phyloP scores from a whole-genome alignment of 2,329 filamentous ascomycete species.

The Ophiostoma perfectum region DNA sequence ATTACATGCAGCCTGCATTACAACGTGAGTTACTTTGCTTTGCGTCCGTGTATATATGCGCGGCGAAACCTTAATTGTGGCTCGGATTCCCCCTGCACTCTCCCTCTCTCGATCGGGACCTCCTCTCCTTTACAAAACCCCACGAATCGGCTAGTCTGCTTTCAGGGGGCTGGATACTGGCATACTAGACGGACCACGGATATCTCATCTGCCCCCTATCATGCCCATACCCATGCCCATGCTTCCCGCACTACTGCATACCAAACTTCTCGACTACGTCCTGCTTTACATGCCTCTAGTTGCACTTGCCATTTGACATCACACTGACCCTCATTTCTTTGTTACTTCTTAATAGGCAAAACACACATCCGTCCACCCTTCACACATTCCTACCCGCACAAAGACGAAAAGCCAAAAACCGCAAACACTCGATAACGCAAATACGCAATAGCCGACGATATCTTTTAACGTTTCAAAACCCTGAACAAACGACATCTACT shows the following conservation, averaged over 20 bases:
- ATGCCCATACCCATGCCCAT: neutral
- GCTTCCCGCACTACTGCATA: neutral
- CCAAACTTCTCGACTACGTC: neutral
- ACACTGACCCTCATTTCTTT: constrained; percentile 4
- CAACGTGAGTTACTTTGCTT: constrained; percentile 6
- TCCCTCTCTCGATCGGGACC: neutral
- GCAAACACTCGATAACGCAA: neutral
- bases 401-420: neutral
- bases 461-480: neutral
- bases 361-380: neutral
- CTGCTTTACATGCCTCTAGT: neutral
- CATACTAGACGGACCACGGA: neutral
- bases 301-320: neutral
- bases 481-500: neutral
- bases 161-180: constrained; percentile 11
- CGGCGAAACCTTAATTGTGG: constrained; percentile 25
- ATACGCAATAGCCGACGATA: neutral
- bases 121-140: constrained; percentile 7
- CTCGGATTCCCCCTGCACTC: constrained; percentile 21
- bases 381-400: neutral
- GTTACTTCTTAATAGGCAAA: neutral
- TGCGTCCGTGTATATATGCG: constrained; percentile 17
- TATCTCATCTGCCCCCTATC: constrained; percentile 10
- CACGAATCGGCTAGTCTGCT: constrained; percentile 12
- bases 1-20: constrained; percentile 13